Percentiles rank a stretch among this genome's conserved stretches.
These are phyloP conservation scores for Yarrowia sp. DNA, from an alignment of 805 yeast genomes.

Conservation along the genomic window DNA sequence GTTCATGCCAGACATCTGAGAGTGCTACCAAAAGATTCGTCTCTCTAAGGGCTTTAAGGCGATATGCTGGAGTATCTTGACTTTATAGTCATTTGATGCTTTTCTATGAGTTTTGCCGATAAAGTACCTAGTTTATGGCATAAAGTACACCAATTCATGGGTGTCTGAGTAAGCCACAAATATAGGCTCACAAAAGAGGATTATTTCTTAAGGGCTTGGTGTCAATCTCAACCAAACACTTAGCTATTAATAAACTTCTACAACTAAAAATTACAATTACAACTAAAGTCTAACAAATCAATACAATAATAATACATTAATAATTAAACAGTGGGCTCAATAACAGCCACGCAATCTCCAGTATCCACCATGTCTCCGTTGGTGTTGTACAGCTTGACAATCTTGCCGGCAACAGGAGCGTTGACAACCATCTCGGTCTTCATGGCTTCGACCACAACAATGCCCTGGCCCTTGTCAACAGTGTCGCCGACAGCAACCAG, in stretches of 20 bases:
- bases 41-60: too few relatives aligned
- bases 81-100: too few relatives aligned
- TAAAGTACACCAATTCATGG: too few relatives aligned
- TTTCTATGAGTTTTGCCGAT: too few relatives aligned
- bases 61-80: too few relatives aligned
- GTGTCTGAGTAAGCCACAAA: too few relatives aligned
- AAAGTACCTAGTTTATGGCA: too few relatives aligned
- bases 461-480: constrained; percentile 71
- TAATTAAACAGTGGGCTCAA: constrained; percentile 43
- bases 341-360: constrained; percentile 89
- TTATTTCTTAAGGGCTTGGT: too few relatives aligned
- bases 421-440: constrained; percentile 92
- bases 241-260: not conserved
- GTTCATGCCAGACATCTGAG: too few relatives aligned
- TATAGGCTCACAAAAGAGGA: too few relatives aligned
- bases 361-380: constrained; percentile 97
- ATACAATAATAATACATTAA: not conserved
- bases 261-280: not conserved
- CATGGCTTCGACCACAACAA: constrained; percentile 95
- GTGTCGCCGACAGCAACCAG: constrained; percentile 73
- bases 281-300: not conserved
- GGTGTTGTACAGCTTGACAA: constrained; percentile 50
- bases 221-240: too few relatives aligned
- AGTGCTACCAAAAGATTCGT: too few relatives aligned
- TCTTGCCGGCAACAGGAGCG: constrained; percentile 50